Percentiles rank a stretch among this genome's conserved stretches.
Conservation (phyloP, 176 grass and related monocot genomes). For the Tuctoria greenei region DNA sequence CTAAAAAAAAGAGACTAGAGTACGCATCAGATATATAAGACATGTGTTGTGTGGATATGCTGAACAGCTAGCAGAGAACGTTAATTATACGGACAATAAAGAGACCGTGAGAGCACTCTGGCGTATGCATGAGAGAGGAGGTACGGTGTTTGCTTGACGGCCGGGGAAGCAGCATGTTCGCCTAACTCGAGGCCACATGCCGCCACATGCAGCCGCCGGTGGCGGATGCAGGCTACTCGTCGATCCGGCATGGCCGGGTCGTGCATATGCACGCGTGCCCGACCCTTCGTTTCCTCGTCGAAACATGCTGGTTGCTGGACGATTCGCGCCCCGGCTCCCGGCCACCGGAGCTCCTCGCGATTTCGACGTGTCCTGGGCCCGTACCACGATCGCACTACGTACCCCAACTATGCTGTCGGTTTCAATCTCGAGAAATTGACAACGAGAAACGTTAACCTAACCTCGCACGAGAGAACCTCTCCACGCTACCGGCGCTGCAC, state of each 20-base stretch:
- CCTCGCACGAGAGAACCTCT: too few relatives aligned
- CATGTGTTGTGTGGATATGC: neutral
- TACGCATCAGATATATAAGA: neutral
- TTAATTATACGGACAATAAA: neutral
- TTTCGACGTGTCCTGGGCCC: slow-evolving; percentile 24
- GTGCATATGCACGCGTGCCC: neutral
- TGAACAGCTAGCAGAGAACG: neutral
- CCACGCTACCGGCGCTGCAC: too few relatives aligned
- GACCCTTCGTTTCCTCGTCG: slow-evolving; percentile 5
- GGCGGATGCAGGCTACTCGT: neutral
- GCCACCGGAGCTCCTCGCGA: neutral
- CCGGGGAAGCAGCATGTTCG: slow-evolving; percentile 24
- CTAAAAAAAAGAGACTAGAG: neutral
- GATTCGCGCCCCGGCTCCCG: too few relatives aligned
- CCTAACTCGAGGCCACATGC: slow-evolving; percentile 28
- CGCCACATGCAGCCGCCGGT: slow-evolving; percentile 28
- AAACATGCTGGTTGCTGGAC: slow-evolving; percentile 26
- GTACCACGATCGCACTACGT: neutral
- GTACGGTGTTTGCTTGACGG: slow-evolving; percentile 11
- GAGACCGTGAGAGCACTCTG: slow-evolving; percentile 19
- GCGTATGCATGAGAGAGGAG: neutral
- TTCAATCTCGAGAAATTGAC: too few relatives aligned
- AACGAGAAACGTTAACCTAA: too few relatives aligned
- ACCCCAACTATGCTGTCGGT: too few relatives aligned
- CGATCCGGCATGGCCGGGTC: neutral